These are phyloP conservation scores for Perkinsus olseni DNA, from an alignment of 169 alveolate species.

Conservation along the genomic window DNA sequence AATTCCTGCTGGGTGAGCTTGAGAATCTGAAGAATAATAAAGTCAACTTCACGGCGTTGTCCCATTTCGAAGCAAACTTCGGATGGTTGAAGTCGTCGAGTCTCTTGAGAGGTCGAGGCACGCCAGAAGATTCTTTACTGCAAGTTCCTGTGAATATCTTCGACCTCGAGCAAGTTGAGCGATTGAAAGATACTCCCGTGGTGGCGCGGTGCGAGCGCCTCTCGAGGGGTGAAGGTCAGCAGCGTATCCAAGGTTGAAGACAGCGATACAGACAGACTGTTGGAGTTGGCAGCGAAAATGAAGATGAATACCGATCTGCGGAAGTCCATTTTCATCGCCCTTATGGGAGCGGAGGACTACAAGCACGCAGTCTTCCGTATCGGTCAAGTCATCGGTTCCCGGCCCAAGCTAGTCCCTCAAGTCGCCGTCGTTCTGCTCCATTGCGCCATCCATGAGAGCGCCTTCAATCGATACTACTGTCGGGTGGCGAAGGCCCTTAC, in stretches of 20 bases:
- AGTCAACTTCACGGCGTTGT: not conserved
- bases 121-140: not conserved
- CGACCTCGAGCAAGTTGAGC: not conserved
- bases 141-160: not conserved
- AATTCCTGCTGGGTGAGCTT: not conserved
- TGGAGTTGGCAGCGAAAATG: not conserved
- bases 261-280: not conserved
- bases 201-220: not conserved
- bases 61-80: not conserved
- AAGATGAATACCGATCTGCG: not conserved
- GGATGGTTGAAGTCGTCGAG: not conserved
- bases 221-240: not conserved
- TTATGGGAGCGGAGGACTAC: not conserved
- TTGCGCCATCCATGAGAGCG: not conserved
- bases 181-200: not conserved
- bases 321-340: not conserved
- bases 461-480: not conserved
- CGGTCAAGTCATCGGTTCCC: not conserved
- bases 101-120: not conserved
- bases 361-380: not conserved
- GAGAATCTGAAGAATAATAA: not conserved
- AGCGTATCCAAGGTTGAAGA: not conserved
- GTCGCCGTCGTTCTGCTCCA: not conserved
- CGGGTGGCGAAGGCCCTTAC: not conserved
- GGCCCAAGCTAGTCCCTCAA: not conserved